Conservation (phyloP, 106 monocot species). For the Platanthera zijinensis region DNA sequence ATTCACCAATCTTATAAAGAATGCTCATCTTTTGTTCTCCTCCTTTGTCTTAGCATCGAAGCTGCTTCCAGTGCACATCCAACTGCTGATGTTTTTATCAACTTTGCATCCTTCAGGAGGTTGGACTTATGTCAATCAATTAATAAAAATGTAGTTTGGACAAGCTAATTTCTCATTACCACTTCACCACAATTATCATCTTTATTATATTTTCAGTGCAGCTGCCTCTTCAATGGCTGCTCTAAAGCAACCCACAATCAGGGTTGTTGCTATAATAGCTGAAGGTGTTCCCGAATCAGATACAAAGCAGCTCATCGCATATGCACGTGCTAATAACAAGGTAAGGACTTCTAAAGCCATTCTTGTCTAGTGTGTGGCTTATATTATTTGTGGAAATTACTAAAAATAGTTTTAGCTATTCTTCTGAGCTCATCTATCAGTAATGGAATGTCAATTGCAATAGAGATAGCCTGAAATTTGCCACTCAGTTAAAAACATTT, state of each 20-base stretch:
- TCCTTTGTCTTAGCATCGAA: conserved; percentile 55
- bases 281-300: conserved; percentile 76
- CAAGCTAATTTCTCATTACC: not conserved
- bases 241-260: conserved; percentile 61
- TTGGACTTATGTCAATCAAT: conserved; percentile 8
- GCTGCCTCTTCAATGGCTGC: conserved; percentile 68
- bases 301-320: conserved; percentile 53
- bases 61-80: conserved; percentile 81
- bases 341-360: conserved; percentile 12
- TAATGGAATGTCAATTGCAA: too few relatives aligned
- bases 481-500: too few relatives aligned
- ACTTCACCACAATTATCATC: not conserved
- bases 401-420: too few relatives aligned
- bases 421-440: too few relatives aligned
- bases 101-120: conserved; percentile 98
- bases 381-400: too few relatives aligned
- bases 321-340: conserved; percentile 70
- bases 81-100: conserved; percentile 98
- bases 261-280: conserved; percentile 65
- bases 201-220: conserved; percentile 43
- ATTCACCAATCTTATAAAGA: too few relatives aligned
- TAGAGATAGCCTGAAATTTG: too few relatives aligned
- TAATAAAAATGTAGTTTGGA: too few relatives aligned
- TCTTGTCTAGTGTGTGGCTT: too few relatives aligned
- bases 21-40: too few relatives aligned